These are phyloP conservation scores for Pseudotsuga menziesii DNA, from an alignment of 75 land plant species.

Conservation along the genomic window DNA sequence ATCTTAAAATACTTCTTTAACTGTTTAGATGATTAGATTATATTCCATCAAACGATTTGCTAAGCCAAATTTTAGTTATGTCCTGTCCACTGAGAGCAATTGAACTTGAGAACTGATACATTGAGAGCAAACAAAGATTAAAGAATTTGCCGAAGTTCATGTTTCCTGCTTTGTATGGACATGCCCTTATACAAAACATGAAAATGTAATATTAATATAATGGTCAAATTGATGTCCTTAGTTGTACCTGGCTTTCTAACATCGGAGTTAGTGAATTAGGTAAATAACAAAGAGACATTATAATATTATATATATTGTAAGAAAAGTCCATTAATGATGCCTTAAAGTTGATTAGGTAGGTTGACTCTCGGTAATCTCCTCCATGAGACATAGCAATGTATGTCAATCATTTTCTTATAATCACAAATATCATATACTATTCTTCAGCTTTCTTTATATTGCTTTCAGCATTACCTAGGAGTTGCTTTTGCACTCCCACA, in stretches of 20 bases:
- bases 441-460: too few species aligned
- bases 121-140: slow-evolving; percentile 3
- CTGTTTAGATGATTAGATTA: not conserved
- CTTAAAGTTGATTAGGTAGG: not conserved
- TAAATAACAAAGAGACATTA: too few species aligned
- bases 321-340: not conserved
- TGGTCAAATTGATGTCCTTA: not conserved
- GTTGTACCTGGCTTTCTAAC: too few species aligned
- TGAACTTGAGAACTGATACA: not conserved
- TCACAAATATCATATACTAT: too few species aligned
- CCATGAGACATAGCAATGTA: not conserved
- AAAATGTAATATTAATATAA: not conserved
- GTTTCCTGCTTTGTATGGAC: not conserved
- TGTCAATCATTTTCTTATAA: too few species aligned
- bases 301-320: not conserved
- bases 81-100: not conserved
- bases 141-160: not conserved
- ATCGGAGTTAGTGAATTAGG: too few species aligned
- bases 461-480: too few species aligned
- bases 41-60: not conserved
- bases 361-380: not conserved
- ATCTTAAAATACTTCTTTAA: not conserved
- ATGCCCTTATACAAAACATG: slow-evolving; percentile 5
- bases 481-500: too few species aligned
- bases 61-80: not conserved